Conservation (phyloP, 75 land plant genomes). For the Pinus taeda region DNA sequence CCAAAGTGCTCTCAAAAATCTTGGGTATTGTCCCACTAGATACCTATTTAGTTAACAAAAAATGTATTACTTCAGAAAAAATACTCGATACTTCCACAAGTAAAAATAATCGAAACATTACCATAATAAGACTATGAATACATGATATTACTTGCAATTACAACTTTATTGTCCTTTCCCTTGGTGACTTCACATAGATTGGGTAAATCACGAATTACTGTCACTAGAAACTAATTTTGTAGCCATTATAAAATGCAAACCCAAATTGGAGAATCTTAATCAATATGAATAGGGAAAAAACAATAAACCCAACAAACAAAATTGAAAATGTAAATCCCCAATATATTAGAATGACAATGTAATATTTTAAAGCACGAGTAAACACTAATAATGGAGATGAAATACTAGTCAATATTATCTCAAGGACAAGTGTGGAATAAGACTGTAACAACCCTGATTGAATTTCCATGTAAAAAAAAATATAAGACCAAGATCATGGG, state of each 20-base stretch:
- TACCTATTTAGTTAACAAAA: conserved; percentile 52
- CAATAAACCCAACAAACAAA: too few relatives aligned
- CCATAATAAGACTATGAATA: conserved; percentile 19
- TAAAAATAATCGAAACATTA: background rate
- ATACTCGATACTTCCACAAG: background rate
- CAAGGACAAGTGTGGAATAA: too few relatives aligned
- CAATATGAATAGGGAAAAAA: too few relatives aligned
- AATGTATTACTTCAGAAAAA: background rate
- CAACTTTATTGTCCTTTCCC: conserved; percentile 98
- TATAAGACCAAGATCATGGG: too few relatives aligned
- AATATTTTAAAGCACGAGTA: too few relatives aligned
- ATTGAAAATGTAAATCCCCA: too few relatives aligned
- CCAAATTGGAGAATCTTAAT: background rate
- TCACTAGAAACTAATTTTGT: conserved; percentile 95
- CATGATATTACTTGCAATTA: conserved; percentile 99
- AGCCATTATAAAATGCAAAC: conserved; percentile 15
- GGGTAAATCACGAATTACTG: conserved; percentile 91
- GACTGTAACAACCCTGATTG: too few relatives aligned
- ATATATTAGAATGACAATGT: too few relatives aligned
- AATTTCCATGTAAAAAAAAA: too few relatives aligned
- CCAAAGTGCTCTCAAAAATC: conserved; percentile 95
- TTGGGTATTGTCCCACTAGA: conserved; percentile 98
- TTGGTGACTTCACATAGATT: conserved; percentile 97
- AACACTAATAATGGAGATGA: too few relatives aligned
- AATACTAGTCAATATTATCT: too few relatives aligned